These are phyloP conservation scores for Talaromyces atroroseus DNA, from an alignment of 2,329 filamentous ascomycete genomes.

Conservation along the genomic window DNA sequence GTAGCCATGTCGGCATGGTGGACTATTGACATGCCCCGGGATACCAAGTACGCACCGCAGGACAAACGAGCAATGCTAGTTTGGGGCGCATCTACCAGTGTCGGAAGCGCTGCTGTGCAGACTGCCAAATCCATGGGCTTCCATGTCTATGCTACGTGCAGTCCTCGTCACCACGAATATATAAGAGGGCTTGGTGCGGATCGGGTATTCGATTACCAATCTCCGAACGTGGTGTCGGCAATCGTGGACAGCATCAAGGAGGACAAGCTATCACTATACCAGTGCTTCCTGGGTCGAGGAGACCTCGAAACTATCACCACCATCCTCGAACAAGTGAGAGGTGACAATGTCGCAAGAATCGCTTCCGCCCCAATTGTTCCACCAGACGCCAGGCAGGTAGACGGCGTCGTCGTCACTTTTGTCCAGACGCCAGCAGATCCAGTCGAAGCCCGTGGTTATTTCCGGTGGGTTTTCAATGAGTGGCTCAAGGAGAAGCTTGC, in stretches of 20 bases:
- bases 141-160: conserved; percentile 37
- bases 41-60: conserved; percentile 18
- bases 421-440: conserved; percentile 14
- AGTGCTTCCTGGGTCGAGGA: conserved; percentile 9
- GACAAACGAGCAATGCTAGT: conserved; percentile 31
- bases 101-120: conserved; percentile 38
- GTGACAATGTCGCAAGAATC: not conserved
- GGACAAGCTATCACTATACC: conserved; percentile 16
- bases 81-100: conserved; percentile 40
- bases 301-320: not conserved
- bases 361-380: conserved; percentile 9
- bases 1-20: conserved; percentile 24
- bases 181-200: conserved; percentile 35
- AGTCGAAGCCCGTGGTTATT: conserved; percentile 14
- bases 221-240: conserved; percentile 23
- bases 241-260: conserved; percentile 23
- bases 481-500: conserved; percentile 20
- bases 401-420: conserved; percentile 12
- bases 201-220: conserved; percentile 37
- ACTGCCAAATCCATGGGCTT: conserved; percentile 38
- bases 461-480: conserved; percentile 15
- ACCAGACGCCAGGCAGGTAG: not conserved
- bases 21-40: conserved; percentile 20
- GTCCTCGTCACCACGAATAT: conserved; percentile 33
- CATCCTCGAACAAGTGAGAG: not conserved